phyloP scores from a whole-genome alignment of 1,284 basidiomycete species.

The Chalciporus sp. region DNA sequence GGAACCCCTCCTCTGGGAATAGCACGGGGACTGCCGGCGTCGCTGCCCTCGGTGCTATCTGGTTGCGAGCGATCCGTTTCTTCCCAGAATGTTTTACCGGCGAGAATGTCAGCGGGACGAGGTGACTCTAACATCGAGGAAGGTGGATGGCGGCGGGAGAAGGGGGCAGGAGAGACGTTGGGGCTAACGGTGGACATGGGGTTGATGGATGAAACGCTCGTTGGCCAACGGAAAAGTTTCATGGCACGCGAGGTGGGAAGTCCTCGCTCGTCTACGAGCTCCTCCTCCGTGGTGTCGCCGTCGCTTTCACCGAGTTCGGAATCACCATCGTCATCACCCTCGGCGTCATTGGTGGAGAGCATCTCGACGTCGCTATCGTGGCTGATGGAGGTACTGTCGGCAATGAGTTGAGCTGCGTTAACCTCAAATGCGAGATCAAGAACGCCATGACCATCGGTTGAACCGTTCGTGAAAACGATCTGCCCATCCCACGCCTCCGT shows the following conservation, averaged over 20 bases:
- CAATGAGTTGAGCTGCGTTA: constrained; percentile 47
- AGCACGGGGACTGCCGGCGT: constrained; percentile 27
- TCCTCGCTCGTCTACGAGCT: constrained; percentile 70
- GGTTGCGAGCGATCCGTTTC: constrained; percentile 41
- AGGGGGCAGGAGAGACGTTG: constrained; percentile 45
- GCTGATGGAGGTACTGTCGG: constrained; percentile 38
- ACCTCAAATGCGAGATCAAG: constrained; percentile 62
- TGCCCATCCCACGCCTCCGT: constrained; percentile 73
- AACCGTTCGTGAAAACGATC: constrained; percentile 67
- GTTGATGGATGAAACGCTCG: constrained; percentile 65
- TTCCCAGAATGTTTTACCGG: constrained; percentile 55
- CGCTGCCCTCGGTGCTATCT: constrained; percentile 37
- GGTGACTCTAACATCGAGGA: constrained; percentile 45
- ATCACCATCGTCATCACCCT: constrained; percentile 39
- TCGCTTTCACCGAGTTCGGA: constrained; percentile 42
- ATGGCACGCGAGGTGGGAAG: constrained; percentile 74
- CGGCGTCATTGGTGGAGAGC: constrained; percentile 40
- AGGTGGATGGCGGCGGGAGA: constrained; percentile 35
- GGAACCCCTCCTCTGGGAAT: constrained; percentile 41
- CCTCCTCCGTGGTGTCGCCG: constrained; percentile 76
- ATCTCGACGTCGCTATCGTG: constrained; percentile 45
- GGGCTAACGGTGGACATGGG: constrained; percentile 73
- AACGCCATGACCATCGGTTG: constrained; percentile 50
- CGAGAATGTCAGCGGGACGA: constrained; percentile 65
- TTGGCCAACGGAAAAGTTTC: constrained; percentile 66